These are phyloP conservation scores for Leccinum ochraceum DNA, from an alignment of 768 basidiomycete species.

Conservation along the genomic window DNA sequence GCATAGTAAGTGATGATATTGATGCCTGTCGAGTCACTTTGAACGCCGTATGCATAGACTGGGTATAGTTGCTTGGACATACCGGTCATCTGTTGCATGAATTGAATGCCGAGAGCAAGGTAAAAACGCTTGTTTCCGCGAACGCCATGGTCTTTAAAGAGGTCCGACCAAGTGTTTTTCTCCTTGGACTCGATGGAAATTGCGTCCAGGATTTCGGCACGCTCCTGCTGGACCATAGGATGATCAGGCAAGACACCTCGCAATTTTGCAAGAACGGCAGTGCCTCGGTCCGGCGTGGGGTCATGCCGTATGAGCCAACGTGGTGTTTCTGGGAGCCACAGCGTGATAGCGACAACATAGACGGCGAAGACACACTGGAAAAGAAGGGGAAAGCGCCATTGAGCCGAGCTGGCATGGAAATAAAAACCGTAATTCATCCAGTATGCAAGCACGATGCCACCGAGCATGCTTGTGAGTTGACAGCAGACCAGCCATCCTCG, in stretches of 20 bases:
- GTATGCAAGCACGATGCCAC: slow-evolving; percentile 14
- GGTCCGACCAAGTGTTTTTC: slow-evolving; percentile 6
- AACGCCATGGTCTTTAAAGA: slow-evolving; percentile 10
- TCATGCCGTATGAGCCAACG: slow-evolving; percentile 11
- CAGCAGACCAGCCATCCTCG: slow-evolving; percentile 18
- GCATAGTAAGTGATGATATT: slow-evolving; percentile 14
- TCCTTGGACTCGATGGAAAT: slow-evolving; percentile 9
- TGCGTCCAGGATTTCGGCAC: slow-evolving; percentile 6
- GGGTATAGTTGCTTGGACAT: neutral
- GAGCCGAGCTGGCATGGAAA: slow-evolving; percentile 12
- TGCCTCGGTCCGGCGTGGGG: slow-evolving; percentile 3
- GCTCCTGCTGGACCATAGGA: neutral
- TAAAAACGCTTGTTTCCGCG: slow-evolving; percentile 9
- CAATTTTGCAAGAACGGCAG: slow-evolving; percentile 3
- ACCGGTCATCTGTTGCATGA: slow-evolving; percentile 16
- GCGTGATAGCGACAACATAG: slow-evolving; percentile 6
- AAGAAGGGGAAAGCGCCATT: slow-evolving; percentile 14
- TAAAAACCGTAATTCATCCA: slow-evolving; percentile 19
- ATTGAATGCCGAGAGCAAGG: slow-evolving; percentile 11
- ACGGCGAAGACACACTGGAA: slow-evolving; percentile 12
- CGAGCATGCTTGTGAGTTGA: slow-evolving; percentile 17
- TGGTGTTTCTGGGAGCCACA: slow-evolving; percentile 10
- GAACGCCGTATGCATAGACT: neutral
- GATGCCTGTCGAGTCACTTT: slow-evolving; percentile 1
- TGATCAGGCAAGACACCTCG: neutral